Conservation (phyloP, 805 yeast genomes). For the Pichia rugopelliculosa region DNA sequence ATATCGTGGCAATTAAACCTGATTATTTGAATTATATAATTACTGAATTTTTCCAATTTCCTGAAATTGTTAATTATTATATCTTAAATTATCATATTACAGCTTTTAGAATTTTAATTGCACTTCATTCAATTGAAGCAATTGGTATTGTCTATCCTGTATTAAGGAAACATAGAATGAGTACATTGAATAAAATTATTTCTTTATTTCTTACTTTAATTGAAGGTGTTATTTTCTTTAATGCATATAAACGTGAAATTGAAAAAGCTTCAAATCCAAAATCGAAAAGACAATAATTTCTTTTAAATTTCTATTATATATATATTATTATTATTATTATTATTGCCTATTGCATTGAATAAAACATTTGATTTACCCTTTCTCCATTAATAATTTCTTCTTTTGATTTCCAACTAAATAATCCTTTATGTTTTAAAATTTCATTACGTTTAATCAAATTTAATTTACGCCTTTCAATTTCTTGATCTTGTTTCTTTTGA, state of each 20-base stretch:
- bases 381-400: conserved; percentile 14
- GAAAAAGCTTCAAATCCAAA: conserved; percentile 14
- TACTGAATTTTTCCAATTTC: conserved; percentile 4
- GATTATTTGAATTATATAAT: conserved; percentile 1
- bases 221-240: conserved; percentile 54
- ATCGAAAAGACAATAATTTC: conserved; percentile 1
- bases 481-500: conserved; percentile 28
- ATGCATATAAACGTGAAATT: conserved; percentile 32
- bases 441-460: conserved; percentile 20
- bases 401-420: conserved; percentile 34
- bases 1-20: conserved; percentile 11
- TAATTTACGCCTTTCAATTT: conserved; percentile 18
- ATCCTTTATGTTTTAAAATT: conserved; percentile 41
- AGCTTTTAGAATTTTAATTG: conserved; percentile 22
- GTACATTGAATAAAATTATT: conserved; percentile 36
- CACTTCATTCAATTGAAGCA: conserved; percentile 49
- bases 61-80: conserved; percentile 4
- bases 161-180: conserved; percentile 53
- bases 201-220: conserved; percentile 49
- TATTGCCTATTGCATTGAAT: conserved; percentile 15
- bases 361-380: conserved; percentile 13
- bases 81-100: conserved; percentile 8
- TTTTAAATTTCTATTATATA: not conserved
- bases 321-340: not conserved
- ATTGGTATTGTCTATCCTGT: conserved; percentile 40